Base-by-base conservation (phyloP, 108 stramenopile genomes). In the Skeletonema menzelii region DNA sequence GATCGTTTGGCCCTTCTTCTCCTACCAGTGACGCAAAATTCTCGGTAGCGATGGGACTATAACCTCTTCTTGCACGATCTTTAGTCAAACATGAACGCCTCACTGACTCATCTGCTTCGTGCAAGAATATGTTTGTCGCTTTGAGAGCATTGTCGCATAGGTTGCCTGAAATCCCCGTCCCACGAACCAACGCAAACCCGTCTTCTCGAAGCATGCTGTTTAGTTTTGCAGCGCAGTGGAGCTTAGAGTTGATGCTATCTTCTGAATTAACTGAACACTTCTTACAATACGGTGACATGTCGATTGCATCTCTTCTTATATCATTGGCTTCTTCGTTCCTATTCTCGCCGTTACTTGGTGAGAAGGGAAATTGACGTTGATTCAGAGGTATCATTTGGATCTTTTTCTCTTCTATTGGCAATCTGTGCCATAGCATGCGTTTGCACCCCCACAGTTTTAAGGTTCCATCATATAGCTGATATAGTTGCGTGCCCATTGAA, bases 381-480 rank as follows among this genome's bases (percentile, higher is more conserved):
- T 63, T 56, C 12, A 58, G 27, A 10, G 79, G 65, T 28, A 94
- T 37, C 59, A 91, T 68, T 80, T 94, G 90, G 0, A 91, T 66
- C 62, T 82, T 78, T 8, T 65, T 57, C 53, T 88, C 89, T 12
- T 86, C 76, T 53, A 94, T 82, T 1, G 87, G 72, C 53, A 86
- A 49, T 26, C 87, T 72, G 79, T 94, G 93, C 93, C 93, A 94
- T 11, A 94, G 67, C 53, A 94, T 58, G 38, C 82, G 81, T 63
- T 91, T 90, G 66, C 86, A 85, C 5, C 93, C 93, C 77, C 75
- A 79, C 12, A 91, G 40, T 56, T 90, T 89, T 14, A 94, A 47
- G 1, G 90, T 88, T 27, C 90, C 90, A 66, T 94, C 91, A 64
- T 94, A 94, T n/a, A 91, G 77, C 78, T 94, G 93, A 79, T 89